Evolutionary conservation across 208 protist genomes (phyloP).

Genomic region (Crithidia mellificae): DNA sequence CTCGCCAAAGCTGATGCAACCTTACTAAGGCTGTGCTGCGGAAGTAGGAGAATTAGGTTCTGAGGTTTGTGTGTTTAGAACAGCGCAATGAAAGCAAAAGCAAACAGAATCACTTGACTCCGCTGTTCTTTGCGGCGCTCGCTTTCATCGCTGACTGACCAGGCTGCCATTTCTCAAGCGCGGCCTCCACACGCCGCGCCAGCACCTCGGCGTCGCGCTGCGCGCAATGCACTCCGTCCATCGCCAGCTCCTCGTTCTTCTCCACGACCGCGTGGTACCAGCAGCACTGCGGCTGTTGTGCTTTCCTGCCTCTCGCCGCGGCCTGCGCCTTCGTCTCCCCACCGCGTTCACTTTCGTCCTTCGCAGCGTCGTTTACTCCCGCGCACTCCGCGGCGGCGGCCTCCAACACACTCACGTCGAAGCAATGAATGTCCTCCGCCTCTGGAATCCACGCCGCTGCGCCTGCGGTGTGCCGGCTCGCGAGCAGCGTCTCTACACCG

Average conservation of each 20-base stretch:
- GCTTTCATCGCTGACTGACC: too few species aligned
- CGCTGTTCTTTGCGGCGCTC: too few species aligned
- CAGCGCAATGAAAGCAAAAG: too few species aligned
- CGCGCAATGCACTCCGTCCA: constrained; percentile 22
- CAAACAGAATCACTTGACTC: too few species aligned
- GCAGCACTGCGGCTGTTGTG: constrained; percentile 9
- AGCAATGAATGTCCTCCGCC: constrained; percentile 42
- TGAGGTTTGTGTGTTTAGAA: too few species aligned
- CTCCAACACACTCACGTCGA: constrained; percentile 41
- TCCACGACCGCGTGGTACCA: constrained; percentile 15
- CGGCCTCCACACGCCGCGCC: constrained; percentile 5
- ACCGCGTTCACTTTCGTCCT: background rate
- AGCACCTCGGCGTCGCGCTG: constrained; percentile 25
- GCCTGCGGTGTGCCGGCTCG: background rate
- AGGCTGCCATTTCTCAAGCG: background rate
- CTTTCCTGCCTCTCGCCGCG: background rate
- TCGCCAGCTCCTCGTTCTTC: background rate
- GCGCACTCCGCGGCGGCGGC: constrained; percentile 9
- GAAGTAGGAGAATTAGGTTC: too few species aligned
- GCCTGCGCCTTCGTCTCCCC: background rate
- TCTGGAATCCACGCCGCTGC: constrained; percentile 35
- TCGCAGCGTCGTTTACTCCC: background rate
- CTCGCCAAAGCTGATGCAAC: too few species aligned
- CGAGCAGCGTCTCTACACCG: constrained; percentile 1
- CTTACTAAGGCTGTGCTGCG: too few species aligned